Evolutionary conservation across 2,329 filamentous ascomycete genomes (phyloP).

Genomic region (Fusarium humuli): DNA sequence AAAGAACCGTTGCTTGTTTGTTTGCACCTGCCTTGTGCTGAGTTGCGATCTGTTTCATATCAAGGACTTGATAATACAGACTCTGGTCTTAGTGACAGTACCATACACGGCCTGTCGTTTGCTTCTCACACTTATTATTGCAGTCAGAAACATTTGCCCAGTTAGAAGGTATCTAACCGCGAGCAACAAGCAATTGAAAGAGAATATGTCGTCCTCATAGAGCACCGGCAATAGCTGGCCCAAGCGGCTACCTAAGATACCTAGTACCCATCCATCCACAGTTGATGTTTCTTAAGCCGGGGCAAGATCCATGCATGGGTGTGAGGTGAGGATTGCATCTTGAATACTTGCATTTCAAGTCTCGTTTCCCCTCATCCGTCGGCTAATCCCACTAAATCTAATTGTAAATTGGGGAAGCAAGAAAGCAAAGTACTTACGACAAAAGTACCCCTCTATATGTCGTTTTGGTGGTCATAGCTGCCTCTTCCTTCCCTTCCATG

Average conservation of each 20-base stretch:
- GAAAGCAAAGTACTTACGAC: constrained; percentile 3
- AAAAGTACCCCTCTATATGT: constrained; percentile 2
- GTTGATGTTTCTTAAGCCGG: constrained; percentile 19
- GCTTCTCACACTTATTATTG: neutral
- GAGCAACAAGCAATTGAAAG: neutral
- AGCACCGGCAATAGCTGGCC: neutral
- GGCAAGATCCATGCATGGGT: constrained; percentile 17
- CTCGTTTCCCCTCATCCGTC: constrained; percentile 12
- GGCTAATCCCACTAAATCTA: neutral
- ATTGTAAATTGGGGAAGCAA: constrained; percentile 10
- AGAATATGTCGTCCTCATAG: neutral
- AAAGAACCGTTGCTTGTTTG: neutral
- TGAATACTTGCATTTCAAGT: constrained; percentile 12
- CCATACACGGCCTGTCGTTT: neutral
- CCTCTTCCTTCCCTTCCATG: constrained; percentile 38
- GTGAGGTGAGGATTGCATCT: constrained; percentile 32
- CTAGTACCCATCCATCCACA: neutral
- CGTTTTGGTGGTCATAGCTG: constrained; percentile 10
- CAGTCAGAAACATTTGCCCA: neutral
- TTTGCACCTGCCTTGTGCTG: neutral
- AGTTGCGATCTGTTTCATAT: neutral
- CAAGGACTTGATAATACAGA: neutral
- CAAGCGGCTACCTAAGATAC: constrained; percentile 11
- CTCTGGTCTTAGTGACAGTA: neutral
- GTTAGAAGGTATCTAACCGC: neutral